Base-by-base conservation (phyloP, 768 basidiomycete genomes). In the Rhodotorula kratochvilovae region DNA sequence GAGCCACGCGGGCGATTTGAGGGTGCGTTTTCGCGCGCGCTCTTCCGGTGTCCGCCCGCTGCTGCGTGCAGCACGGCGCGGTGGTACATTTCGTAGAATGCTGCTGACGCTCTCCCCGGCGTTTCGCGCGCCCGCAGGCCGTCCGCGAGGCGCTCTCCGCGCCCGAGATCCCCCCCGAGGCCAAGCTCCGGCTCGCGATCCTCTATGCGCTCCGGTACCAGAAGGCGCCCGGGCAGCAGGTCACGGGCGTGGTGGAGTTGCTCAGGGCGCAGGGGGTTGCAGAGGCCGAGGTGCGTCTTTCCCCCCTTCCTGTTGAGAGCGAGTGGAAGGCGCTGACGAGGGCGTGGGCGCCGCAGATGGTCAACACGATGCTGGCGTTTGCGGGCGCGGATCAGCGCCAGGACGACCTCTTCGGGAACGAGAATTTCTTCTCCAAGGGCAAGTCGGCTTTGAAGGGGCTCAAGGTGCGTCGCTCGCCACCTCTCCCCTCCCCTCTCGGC, bases 331-430 rank as follows among this genome's bases (percentile, higher is more conserved):
- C 2, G 25, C n/a, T 65, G 45, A 46, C 29, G 1, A 55, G 54
- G 33, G 27, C 7, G 2, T 2, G 3, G 0, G 23, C 0, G 8
- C 7, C 5, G 15, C 76, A 95, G 93, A 85, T 97, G 65, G 94
- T 99, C 4, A 94, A 97, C 80, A 89, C 91, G 25, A 85, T 94
- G 71, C 81, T 99, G 68, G 95, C 96, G 75, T 87, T 94, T 57
- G 91, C 95, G 2, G 96, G 96, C 39, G 87, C 90, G 19, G 95
- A 98, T 79, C 92, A 97, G 75, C 87, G 96, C 39, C 95, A 99
- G 82, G 95, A 97, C 77, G 96, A 98, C 80, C 83, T 99, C 36
- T 98, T 97, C 79, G 92, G 91, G 56, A 96, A 90, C 53, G 95
- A 96, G 81, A 92, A 93, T 23, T 82, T 99, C 60, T 87, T 99